A percentile compares a stretch with the other conserved stretches of the same genome.
These are phyloP conservation scores for Fusarium avenaceum DNA, from an alignment of 2,329 filamentous ascomycete genomes.

Conservation along the genomic window DNA sequence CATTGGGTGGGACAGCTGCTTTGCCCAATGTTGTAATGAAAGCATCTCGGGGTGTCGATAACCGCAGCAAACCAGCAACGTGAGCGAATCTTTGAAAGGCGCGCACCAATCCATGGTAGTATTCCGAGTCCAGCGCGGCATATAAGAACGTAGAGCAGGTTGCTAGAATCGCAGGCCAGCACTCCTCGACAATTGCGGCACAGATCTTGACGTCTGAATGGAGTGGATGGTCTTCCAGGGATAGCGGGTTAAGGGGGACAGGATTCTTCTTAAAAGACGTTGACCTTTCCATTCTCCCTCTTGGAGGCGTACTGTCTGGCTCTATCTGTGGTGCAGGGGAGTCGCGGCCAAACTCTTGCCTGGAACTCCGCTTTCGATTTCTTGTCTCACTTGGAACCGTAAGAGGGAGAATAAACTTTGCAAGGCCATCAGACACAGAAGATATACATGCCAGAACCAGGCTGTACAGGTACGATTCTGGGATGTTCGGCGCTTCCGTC, in stretches of 20 bases:
- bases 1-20: conserved; percentile 88
- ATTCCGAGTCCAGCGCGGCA: conserved; percentile 90
- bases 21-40: conserved; percentile 96
- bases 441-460: conserved; percentile 90
- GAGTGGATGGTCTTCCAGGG: conserved; percentile 78
- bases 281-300: conserved; percentile 67
- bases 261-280: conserved; percentile 80
- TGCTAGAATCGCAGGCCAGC: conserved; percentile 95
- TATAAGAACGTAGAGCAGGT: conserved; percentile 97
- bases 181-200: conserved; percentile 86
- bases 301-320: conserved; percentile 50
- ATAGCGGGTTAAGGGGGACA: conserved; percentile 86
- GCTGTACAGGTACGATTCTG: conserved; percentile 94
- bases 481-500: conserved; percentile 82
- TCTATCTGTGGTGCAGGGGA: conserved; percentile 59
- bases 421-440: conserved; percentile 89
- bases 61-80: conserved; percentile 87
- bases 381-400: conserved; percentile 82
- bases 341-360: conserved; percentile 60
- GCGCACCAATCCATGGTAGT: conserved; percentile 91
- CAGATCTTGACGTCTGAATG: conserved; percentile 80
- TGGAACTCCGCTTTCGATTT: conserved; percentile 63
- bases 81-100: conserved; percentile 97
- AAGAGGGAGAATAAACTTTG: conserved; percentile 91
- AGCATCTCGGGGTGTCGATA: conserved; percentile 89